Percentiles rank a stretch among this genome's conserved stretches.
Evolutionary conservation across 305 asterid species (phyloP).

Genomic region (Plantago coronopus): DNA sequence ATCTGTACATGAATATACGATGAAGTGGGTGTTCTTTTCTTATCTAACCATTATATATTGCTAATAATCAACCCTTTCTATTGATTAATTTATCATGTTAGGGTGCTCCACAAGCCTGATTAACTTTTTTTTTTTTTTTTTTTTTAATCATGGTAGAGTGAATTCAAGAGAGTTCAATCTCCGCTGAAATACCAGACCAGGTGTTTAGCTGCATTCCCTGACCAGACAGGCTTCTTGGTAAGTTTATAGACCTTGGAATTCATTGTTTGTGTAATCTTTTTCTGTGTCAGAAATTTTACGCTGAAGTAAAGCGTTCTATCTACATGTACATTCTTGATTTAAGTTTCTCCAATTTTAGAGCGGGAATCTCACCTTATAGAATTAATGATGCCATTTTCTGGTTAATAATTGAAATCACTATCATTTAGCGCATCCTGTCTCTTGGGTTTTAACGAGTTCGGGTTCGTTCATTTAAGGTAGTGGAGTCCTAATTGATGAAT

Average conservation of each 20-base stretch:
- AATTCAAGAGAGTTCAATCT: constrained; percentile 75
- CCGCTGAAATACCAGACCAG: constrained; percentile 93
- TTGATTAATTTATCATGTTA: constrained; percentile 16
- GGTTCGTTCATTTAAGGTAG: no score
- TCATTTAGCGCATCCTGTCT: no score
- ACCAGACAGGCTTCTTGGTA: constrained; percentile 93
- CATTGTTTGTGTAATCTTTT: neutral
- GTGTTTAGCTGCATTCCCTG: constrained; percentile 94
- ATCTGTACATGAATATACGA: neutral
- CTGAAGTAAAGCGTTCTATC: no score
- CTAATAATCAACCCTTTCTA: constrained; percentile 3
- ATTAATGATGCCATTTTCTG: no score
- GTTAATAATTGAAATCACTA: no score
- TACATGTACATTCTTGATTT: no score
- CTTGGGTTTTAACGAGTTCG: no score
- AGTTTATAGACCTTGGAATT: constrained; percentile 27
- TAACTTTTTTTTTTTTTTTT: constrained; percentile 27
- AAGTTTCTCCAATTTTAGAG: no score
- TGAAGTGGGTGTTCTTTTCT: neutral
- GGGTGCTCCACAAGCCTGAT: constrained; percentile 22
- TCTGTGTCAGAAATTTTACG: neutral
- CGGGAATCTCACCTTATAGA: no score
- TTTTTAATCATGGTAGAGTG: constrained; percentile 48
- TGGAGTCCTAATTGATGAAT: no score
- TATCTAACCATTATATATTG: constrained; percentile 12